phyloP scores from a whole-genome alignment of 169 alveolate genomes.

The Cryptosporidium ubiquitum region DNA sequence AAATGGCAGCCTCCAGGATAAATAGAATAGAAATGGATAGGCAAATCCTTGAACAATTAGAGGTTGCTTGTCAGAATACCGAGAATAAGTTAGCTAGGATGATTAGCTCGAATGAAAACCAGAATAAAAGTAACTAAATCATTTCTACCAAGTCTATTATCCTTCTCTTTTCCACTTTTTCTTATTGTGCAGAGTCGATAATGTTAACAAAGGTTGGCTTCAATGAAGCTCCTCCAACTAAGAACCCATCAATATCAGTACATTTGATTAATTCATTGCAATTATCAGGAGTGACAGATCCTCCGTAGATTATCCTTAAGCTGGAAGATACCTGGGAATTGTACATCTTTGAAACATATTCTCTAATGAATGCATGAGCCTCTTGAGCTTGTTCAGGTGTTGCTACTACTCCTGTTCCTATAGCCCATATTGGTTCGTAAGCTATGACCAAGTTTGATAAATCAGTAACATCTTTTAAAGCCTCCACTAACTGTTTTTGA shows the following conservation, averaged over 20 bases:
- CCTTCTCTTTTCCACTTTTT: neutral
- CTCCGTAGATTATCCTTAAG: constrained; percentile 97
- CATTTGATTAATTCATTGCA: constrained; percentile 90
- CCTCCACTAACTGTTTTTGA: constrained; percentile 86
- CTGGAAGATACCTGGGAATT: neutral
- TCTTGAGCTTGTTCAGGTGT: constrained; percentile 96
- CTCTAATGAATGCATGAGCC: constrained; percentile 84
- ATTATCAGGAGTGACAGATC: constrained; percentile 96
- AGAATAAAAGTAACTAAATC: neutral
- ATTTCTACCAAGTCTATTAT: neutral
- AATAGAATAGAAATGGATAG: constrained; percentile 26
- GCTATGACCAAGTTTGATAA: constrained; percentile 96
- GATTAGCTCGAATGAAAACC: constrained; percentile 8
- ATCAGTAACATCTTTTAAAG: constrained; percentile 78
- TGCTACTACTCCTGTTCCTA: constrained; percentile 98
- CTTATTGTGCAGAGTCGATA: constrained; percentile 83
- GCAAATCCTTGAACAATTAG: constrained; percentile 49
- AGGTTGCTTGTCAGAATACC: constrained; percentile 56
- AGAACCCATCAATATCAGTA: constrained; percentile 97
- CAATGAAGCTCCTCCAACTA: constrained; percentile 99
- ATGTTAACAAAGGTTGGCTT: constrained; percentile 95
- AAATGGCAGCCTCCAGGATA: constrained; percentile 1
- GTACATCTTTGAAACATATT: constrained; percentile 1
- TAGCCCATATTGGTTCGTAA: constrained; percentile 99
- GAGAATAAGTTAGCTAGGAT: constrained; percentile 39